phyloP scores from a whole-genome alignment of 345 rosid species.

The Draba incana region DNA sequence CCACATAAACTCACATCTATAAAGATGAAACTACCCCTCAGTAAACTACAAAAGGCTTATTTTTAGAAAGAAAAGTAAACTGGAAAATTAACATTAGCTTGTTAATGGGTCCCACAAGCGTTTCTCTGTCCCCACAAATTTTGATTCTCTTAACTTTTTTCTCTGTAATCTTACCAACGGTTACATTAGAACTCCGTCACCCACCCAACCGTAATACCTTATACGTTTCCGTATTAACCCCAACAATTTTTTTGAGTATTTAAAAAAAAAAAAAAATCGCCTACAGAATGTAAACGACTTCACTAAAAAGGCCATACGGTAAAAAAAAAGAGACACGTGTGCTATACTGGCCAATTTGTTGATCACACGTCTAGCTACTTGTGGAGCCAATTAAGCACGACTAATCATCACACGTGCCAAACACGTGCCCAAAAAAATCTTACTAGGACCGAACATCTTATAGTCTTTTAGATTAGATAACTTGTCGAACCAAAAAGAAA shows the following conservation, averaged over 20 bases:
- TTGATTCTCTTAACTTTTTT: constrained; percentile 18
- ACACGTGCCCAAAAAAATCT: constrained; percentile 30
- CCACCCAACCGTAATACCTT: constrained; percentile 38
- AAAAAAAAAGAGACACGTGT: constrained; percentile 32
- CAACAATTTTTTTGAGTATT: not conserved
- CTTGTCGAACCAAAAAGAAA: constrained; percentile 12
- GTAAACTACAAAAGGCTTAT: constrained; percentile 32
- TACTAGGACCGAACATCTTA: constrained; percentile 20
- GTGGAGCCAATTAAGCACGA: constrained; percentile 14
- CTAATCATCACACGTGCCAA: constrained; percentile 44
- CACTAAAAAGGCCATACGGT: constrained; percentile 14
- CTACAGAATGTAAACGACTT: constrained; percentile 10
- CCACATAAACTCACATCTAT: constrained; percentile 33
- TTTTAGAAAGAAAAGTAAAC: not conserved
- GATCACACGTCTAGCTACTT: constrained; percentile 26
- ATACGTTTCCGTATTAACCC: constrained; percentile 21
- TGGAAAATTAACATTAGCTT: constrained; percentile 3
- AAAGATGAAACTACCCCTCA: constrained; percentile 42
- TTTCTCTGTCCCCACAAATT: constrained; percentile 53
- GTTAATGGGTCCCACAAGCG: constrained; percentile 39
- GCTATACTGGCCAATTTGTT: constrained; percentile 8
- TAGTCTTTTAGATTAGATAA: constrained; percentile 1
- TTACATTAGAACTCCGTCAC: constrained; percentile 25
- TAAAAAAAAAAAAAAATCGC: constrained; percentile 2
- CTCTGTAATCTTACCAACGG: constrained; percentile 37